Evolutionary conservation across 1,284 basidiomycete genomes (phyloP), one percentile per base, ranked within the genome.

Genomic region (Moniliophthora roreri): DNA sequence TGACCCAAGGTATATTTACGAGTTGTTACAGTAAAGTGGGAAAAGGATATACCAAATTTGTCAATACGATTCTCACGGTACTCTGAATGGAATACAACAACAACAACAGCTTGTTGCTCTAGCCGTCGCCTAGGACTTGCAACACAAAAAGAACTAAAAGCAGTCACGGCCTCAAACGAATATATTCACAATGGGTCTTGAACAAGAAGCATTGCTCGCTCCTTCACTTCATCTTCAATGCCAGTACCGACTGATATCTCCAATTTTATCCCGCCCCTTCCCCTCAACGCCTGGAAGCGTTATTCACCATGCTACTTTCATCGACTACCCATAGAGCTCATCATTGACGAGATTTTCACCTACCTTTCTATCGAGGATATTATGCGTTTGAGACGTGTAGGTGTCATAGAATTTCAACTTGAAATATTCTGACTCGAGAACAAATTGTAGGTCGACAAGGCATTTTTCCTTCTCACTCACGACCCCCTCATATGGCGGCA

Each of bases 401-500:
- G 72, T 67, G 13, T 49, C 37, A 37, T 42, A 40, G 11, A 15
- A 1, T 40, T 21, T 40, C 11, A 5, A 4, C 42, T 7, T 53
- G 38, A 37, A 8, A 11, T 20, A 39, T 20, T 32, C 36, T 35
- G 8, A 38, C 45, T n/a, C 32, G n/a, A 16, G 23, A 18, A 35
- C 42, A 26, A 1, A n/a, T 15, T 26, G 11, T 13, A 87, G 85
- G 78, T 80, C 37, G 79, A 75, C 69, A 81, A 76, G 60, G 58
- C 71, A 0, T 79, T 82, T 58, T 85, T 78, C 62, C 62, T 79
- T 32, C 71, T 87, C 50, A 86, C 85, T 0, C 84, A 86, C 55
- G 79, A 87, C 55, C 77, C 85, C 15, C 68, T 78, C 48, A 78
- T 89, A 37, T 90, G 88, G 88, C 85, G 84, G 63, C 77, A 79